phyloP scores from a whole-genome alignment of 148 eudicot genomes.

The Persicaria tinctoria region DNA sequence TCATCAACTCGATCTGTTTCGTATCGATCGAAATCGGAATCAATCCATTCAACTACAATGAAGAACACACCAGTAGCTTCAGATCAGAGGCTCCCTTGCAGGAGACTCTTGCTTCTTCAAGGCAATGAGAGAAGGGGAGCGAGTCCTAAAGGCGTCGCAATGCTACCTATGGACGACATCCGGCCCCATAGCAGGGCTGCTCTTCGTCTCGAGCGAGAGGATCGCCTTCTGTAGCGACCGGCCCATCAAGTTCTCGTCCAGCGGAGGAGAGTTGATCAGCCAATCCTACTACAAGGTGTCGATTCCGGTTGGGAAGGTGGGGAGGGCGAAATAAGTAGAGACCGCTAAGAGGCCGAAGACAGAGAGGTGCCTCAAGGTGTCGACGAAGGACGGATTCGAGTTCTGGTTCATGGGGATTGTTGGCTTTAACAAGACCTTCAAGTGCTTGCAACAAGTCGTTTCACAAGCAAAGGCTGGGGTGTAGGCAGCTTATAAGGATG shows the following conservation, averaged over 20 bases:
- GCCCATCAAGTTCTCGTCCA: conserved; percentile 48
- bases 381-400: background rate
- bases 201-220: conserved; percentile 45
- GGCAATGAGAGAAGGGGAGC: conserved; percentile 7
- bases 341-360: background rate
- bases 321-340: background rate
- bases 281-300: conserved; percentile 75
- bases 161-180: conserved; percentile 70
- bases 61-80: background rate
- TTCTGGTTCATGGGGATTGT: conserved; percentile 4
- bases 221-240: conserved; percentile 72
- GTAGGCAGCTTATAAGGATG: background rate
- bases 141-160: conserved; percentile 16
- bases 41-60: background rate
- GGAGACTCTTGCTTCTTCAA: conserved; percentile 2
- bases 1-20: no score
- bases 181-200: conserved; percentile 67
- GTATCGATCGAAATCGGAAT: no score
- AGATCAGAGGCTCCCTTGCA: background rate
- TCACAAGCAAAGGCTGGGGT: background rate
- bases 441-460: conserved; percentile 4
- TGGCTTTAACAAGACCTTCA: background rate
- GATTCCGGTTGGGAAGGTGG: conserved; percentile 3
- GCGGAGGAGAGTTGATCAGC: conserved; percentile 46
- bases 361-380: background rate